phyloP scores from a whole-genome alignment of 2,329 filamentous ascomycete species.

The Plectosphaerella sp. region DNA sequence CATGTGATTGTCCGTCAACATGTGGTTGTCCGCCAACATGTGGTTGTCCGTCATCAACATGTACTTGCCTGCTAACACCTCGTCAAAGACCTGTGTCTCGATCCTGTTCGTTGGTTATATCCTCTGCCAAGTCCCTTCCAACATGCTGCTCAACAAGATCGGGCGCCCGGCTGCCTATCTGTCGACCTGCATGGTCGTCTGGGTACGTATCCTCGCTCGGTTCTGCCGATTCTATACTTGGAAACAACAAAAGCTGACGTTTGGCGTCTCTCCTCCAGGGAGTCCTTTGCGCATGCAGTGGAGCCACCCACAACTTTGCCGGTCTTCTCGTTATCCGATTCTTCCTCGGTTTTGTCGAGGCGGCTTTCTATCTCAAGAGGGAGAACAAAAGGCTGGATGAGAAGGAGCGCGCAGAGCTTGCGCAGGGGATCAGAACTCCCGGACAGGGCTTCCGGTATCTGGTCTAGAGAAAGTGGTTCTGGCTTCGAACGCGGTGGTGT shows the following conservation, averaged over 20 bases:
- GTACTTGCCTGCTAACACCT: not conserved
- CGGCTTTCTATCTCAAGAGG: constrained; percentile 11
- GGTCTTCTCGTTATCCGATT: constrained; percentile 8
- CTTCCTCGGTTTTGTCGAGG: constrained; percentile 9
- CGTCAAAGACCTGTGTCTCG: constrained; percentile 9
- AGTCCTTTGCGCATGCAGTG: constrained; percentile 9
- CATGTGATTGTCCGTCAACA: not conserved
- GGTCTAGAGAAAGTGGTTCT: not conserved
- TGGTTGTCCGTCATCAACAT: not conserved
- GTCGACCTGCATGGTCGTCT: constrained; percentile 28
- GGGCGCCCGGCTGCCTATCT: constrained; percentile 25
- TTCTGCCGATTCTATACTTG: not conserved
- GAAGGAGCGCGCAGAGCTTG: constrained; percentile 11
- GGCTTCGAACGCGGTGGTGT: too few relatives aligned
- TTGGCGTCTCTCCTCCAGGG: constrained; percentile 1
- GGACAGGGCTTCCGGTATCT: constrained; percentile 14
- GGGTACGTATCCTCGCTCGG: constrained; percentile 2
- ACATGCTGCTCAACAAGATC: constrained; percentile 19
- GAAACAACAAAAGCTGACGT: too few relatives aligned
- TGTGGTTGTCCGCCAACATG: not conserved
- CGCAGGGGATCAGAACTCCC: not conserved
- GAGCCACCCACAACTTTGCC: constrained; percentile 3
- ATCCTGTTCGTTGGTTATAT: constrained; percentile 12
- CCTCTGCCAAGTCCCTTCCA: constrained; percentile 17
- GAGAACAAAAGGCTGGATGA: constrained; percentile 16